phyloP scores from a whole-genome alignment of 495 filamentous ascomycete genomes.

The Corynascus novoguineensis region DNA sequence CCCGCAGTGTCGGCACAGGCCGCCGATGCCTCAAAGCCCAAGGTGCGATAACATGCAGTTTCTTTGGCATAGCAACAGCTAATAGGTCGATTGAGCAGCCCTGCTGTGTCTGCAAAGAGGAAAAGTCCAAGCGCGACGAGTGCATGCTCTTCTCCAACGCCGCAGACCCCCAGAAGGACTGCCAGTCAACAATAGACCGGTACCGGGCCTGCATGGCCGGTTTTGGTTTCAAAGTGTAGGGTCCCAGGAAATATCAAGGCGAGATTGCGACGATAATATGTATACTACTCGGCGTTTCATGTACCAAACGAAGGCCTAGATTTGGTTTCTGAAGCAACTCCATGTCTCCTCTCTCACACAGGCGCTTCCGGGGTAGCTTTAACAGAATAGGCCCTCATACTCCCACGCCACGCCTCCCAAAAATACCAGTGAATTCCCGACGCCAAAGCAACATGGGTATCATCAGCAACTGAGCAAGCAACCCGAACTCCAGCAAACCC shows the following conservation, averaged over 20 bases:
- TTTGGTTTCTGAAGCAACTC: background rate
- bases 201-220: conserved; percentile 92
- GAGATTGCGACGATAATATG: conserved; percentile 12
- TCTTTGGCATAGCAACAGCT: background rate
- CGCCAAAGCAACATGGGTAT: conserved; percentile 7
- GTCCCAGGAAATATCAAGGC: background rate
- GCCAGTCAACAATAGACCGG: conserved; percentile 69
- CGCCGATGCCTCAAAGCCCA: conserved; percentile 39
- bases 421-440: background rate
- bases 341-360: conserved; percentile 1
- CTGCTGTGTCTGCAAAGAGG: conserved; percentile 94
- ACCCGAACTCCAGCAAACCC: background rate
- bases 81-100: conserved; percentile 49
- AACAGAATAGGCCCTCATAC: background rate
- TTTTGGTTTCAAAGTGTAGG: conserved; percentile 77
- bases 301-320: conserved; percentile 7
- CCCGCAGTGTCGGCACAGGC: conserved; percentile 15
- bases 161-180: conserved; percentile 71
- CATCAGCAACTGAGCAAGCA: background rate
- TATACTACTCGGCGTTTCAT: conserved; percentile 11
- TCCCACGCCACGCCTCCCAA: background rate
- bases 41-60: conserved; percentile 29
- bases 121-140: conserved; percentile 88
- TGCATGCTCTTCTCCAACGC: conserved; percentile 95
- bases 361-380: background rate